phyloP scores from a whole-genome alignment of 192 early-diverging fungal genomes.

The Podila clonocystis region DNA sequence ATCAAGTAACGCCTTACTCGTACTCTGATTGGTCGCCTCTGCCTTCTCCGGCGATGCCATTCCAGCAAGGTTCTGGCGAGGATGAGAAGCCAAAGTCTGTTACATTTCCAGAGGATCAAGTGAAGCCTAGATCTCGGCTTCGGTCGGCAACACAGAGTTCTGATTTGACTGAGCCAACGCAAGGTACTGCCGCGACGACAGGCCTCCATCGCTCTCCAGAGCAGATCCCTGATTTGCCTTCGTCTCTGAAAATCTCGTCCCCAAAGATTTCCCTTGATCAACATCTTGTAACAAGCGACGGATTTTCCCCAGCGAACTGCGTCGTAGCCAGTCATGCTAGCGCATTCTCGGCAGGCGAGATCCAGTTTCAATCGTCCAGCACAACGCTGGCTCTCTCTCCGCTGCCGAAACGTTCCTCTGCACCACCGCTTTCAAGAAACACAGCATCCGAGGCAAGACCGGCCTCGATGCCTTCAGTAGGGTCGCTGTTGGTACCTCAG shows the following conservation, averaged over 20 bases:
- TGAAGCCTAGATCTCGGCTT: neutral
- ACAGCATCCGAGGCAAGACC: neutral
- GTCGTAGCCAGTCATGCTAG: slow-evolving; percentile 27
- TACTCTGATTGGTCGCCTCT: slow-evolving; percentile 42
- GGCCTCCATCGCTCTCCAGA: neutral
- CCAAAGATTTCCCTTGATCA: slow-evolving; percentile 23
- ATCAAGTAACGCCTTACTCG: slow-evolving; percentile 10
- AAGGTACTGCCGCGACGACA: neutral
- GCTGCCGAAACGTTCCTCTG: slow-evolving; percentile 18
- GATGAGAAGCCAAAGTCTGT: slow-evolving; percentile 10
- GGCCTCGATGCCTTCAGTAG: neutral
- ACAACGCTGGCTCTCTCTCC: slow-evolving; percentile 13
- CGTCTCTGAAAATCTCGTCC: neutral
- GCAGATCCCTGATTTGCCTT: neutral
- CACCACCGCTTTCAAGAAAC: slow-evolving; percentile 26
- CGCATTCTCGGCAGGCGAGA: slow-evolving; percentile 37
- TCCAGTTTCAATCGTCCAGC: slow-evolving; percentile 24
- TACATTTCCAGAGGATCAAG: neutral
- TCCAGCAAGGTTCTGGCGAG: neutral
- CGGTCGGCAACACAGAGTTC: neutral
- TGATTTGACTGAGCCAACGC: neutral
- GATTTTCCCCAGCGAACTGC: slow-evolving; percentile 18
- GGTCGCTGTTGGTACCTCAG: neutral
- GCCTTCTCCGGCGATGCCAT: slow-evolving; percentile 38
- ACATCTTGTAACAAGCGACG: slow-evolving; percentile 11